A percentile compares a stretch with the other conserved stretches of the same genome.
Evolutionary conservation across 2,329 filamentous ascomycete species (phyloP).

Genomic region (Monilinia fructigena): DNA sequence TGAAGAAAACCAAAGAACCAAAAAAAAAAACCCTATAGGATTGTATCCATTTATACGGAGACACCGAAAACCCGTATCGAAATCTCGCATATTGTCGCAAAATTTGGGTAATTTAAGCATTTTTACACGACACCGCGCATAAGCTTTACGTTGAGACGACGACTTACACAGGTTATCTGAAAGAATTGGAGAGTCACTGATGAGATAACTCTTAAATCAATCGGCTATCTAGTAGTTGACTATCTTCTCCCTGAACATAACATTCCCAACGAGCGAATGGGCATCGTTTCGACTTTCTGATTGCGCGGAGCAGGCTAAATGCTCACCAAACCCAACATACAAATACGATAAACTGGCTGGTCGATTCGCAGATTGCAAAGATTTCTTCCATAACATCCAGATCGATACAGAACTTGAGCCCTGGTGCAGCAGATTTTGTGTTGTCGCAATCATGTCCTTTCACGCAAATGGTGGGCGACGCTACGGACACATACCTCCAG

Average conservation of each 20-base stretch:
- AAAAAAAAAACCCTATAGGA: no score
- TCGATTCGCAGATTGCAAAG: not conserved
- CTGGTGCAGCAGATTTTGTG: slow-evolving; percentile 7
- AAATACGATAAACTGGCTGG: slow-evolving; percentile 10
- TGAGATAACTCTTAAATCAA: not conserved
- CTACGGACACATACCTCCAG: slow-evolving; percentile 65
- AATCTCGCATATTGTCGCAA: slow-evolving; percentile 21
- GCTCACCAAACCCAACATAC: not conserved
- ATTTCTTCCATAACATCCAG: not conserved
- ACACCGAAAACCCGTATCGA: slow-evolving; percentile 13
- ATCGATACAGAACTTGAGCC: not conserved
- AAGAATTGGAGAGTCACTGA: not conserved
- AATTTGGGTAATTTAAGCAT: slow-evolving; percentile 19
- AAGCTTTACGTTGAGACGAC: slow-evolving; percentile 15
- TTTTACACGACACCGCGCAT: slow-evolving; percentile 23
- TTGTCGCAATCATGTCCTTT: slow-evolving; percentile 55
- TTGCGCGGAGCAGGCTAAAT: slow-evolving; percentile 9
- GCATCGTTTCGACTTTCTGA: slow-evolving; percentile 21
- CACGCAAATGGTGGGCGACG: slow-evolving; percentile 58
- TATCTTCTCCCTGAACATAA: not conserved
- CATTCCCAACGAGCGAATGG: slow-evolving; percentile 28
- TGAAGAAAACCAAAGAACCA: no score
- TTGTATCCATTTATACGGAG: slow-evolving; percentile 9
- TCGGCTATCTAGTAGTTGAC: not conserved
- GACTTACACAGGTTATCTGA: not conserved